Percentiles rank a stretch among this genome's conserved stretches.
Evolutionary conservation across 2,329 filamentous ascomycete species (phyloP).

Genomic region (Alternaria incomplexa): DNA sequence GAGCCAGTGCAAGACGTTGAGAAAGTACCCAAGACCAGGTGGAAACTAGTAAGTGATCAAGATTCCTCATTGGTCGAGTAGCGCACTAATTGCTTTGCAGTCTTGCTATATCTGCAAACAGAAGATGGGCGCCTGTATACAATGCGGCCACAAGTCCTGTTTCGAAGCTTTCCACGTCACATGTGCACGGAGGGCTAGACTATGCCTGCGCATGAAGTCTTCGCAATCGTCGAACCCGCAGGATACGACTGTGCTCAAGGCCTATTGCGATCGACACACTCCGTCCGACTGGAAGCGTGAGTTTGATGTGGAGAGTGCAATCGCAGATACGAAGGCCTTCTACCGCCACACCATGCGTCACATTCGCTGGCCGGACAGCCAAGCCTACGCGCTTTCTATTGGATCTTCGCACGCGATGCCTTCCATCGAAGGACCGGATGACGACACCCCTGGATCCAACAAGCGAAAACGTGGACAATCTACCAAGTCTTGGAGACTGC

Average conservation of each 20-base stretch:
- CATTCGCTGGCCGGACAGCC: conserved; percentile 89
- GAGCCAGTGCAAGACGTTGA: conserved; percentile 98
- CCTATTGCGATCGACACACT: conserved; percentile 95
- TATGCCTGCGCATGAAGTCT: conserved; percentile 97
- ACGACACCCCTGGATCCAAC: conserved; percentile 61
- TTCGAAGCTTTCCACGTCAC: conserved; percentile 98
- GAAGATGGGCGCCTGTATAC: conserved; percentile 97
- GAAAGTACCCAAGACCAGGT: conserved; percentile 92
- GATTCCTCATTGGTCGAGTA: not conserved
- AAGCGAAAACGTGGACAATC: conserved; percentile 62
- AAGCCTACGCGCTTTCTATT: conserved; percentile 79
- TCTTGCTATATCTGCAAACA: conserved; percentile 97
- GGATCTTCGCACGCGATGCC: conserved; percentile 69
- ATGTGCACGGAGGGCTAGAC: conserved; percentile 83
- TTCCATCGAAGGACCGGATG: conserved; percentile 57
- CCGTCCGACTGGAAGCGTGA: conserved; percentile 87
- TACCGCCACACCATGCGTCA: conserved; percentile 90
- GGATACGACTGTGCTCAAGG: conserved; percentile 84
- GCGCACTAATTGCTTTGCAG: conserved; percentile 33
- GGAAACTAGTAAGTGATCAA: conserved; percentile 69
- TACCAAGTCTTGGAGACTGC: conserved; percentile 84
- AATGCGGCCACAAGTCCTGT: conserved; percentile 96
- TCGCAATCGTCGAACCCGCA: conserved; percentile 78
- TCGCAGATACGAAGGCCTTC: conserved; percentile 82
- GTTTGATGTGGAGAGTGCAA: conserved; percentile 80